Percentiles rank a stretch among this genome's conserved stretches.
phyloP scores from a whole-genome alignment of 1,284 basidiomycete species.

The Papiliotrema nemorosa region DNA sequence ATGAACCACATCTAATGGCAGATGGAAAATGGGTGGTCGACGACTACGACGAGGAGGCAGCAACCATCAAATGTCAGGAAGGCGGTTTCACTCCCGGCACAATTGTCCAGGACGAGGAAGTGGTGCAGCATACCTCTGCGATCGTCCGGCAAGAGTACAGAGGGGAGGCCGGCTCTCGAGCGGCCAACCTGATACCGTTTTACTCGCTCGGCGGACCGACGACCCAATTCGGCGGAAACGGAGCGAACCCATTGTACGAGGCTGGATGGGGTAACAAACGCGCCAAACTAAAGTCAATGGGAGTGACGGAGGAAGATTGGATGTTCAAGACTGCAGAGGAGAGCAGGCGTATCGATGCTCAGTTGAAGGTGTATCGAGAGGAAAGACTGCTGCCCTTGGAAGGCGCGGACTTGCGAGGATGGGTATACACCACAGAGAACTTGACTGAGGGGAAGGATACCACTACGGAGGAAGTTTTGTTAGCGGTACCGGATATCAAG shows the following conservation, averaged over 20 bases:
- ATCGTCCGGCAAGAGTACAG: too few species aligned
- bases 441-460: constrained; percentile 4
- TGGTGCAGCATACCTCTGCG: not conserved
- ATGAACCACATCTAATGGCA: constrained; percentile 39
- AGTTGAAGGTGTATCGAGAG: constrained; percentile 61
- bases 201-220: constrained; percentile 81
- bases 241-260: constrained; percentile 78
- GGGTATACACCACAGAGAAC: constrained; percentile 31
- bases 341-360: constrained; percentile 60
- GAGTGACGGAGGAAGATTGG: constrained; percentile 82
- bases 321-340: constrained; percentile 72
- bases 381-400: constrained; percentile 56
- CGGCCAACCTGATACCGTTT: constrained; percentile 50
- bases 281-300: constrained; percentile 54
- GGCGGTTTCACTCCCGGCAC: constrained; percentile 71
- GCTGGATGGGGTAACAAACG: constrained; percentile 66
- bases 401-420: constrained; percentile 32
- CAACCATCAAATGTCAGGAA: constrained; percentile 64
- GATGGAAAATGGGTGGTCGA: constrained; percentile 88
- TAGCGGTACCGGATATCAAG: not conserved
- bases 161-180: not conserved
- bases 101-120: constrained; percentile 70
- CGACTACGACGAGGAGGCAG: constrained; percentile 89
- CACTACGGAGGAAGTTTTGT: not conserved
- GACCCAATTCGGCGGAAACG: constrained; percentile 76